phyloP scores from a whole-genome alignment of 345 rosid species.

The Gossypium rotundifolium region DNA sequence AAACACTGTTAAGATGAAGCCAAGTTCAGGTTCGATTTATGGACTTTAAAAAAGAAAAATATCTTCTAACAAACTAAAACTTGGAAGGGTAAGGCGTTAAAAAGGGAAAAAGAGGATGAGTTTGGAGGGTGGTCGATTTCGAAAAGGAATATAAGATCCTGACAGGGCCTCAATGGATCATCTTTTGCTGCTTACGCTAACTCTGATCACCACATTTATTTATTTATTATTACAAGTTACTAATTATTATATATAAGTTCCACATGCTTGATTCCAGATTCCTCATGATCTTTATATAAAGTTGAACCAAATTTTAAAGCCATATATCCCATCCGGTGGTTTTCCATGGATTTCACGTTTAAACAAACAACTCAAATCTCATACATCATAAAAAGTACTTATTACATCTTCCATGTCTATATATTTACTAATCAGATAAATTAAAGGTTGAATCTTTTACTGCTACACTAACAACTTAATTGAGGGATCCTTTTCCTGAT shows the following conservation, averaged over 20 bases:
- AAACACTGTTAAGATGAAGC: slow-evolving; percentile 4
- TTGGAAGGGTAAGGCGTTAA: slow-evolving; percentile 14
- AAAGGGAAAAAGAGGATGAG: background rate
- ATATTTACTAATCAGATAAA: no score
- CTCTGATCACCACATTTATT: slow-evolving; percentile 14
- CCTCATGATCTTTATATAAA: background rate
- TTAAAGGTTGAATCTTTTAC: no score
- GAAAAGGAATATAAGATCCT: slow-evolving; percentile 26
- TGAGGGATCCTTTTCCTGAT: background rate
- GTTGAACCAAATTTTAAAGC: background rate
- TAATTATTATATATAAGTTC: background rate
- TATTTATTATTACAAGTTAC: background rate
- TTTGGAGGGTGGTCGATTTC: slow-evolving; percentile 44
- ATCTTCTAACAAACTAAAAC: slow-evolving; percentile 5
- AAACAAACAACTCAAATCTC: no score
- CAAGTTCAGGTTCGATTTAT: no score
- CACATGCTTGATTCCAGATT: background rate
- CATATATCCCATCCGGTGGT: no score
- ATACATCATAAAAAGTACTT: no score
- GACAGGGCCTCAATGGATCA: slow-evolving; percentile 40
- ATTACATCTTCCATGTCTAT: no score
- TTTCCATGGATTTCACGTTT: no score
- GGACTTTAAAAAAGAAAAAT: background rate
- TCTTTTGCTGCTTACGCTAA: slow-evolving; percentile 54
- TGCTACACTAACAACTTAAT: no score